Evolutionary conservation across 306 rosid species (phyloP), one percentile per base, ranked within the genome.

Genomic region (Trifolium fragiferum): DNA sequence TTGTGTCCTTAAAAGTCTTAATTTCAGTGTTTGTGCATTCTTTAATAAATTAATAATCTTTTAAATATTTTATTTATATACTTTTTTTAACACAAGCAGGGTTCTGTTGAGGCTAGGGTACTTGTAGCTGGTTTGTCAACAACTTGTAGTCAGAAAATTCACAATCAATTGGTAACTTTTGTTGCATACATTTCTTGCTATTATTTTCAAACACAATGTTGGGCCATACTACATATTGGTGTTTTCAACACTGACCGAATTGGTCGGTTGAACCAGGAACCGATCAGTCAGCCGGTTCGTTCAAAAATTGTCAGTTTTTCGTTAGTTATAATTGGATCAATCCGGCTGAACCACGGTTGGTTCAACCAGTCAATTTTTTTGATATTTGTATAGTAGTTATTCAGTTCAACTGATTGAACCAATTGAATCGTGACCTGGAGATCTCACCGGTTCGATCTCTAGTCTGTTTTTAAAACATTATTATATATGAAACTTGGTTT

Each of bases 111-210:
- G 33, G 96, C 98, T 57, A 87, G 78, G 85, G 53, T 95, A 76
- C 53, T 90, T 58, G 86, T 92, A 62, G 97, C 99, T 74, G 99
- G 93, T 78, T 84, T 90, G 72, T 90, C 98, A 74, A 89, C 96
- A 77, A 92, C 97, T 68, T 95, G 99, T 64, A 95, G 98, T 88
- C 99, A 95, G 82, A 95, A 95, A 83, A 87, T 95, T 83, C 98
- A 95, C 86, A 95, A 95, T 76, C 99, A 95, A 69, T 78, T 95
- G 98, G 99, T 95, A 78, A 43, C 1, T 11, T 41, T 51, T 74
- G 25, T 44, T 65, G 55, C 18, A 19, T 40, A 40, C 77, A 38
- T 15, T 23, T 16, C 54, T 80, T 44, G 8, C 19, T 30, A 61
- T 67, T 40, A 23, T 76, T 68, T 84, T 75, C 84, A 37, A 19